Evolutionary conservation across 83 land plant species (phyloP).

Genomic region (Isoetes engelmannii): DNA sequence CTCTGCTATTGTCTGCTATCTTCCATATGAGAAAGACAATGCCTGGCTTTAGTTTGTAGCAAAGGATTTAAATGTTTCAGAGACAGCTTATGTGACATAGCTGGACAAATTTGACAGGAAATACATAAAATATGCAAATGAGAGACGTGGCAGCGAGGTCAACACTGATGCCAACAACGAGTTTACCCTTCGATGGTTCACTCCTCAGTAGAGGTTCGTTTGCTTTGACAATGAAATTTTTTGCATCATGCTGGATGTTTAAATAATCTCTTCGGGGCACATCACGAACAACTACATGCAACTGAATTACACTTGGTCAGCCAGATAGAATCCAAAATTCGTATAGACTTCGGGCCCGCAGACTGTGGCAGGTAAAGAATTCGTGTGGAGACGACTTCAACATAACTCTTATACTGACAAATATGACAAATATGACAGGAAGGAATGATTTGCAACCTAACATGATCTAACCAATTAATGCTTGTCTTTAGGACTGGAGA

Average conservation of each 20-base stretch:
- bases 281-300: not conserved
- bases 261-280: not conserved
- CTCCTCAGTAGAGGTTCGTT: conserved; percentile 39
- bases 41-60: conserved; percentile 43
- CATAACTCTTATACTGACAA: no score
- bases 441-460: no score
- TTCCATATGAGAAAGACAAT: conserved; percentile 30
- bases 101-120: conserved; percentile 12
- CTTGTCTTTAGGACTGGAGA: no score
- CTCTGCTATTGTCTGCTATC: conserved; percentile 43
- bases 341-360: no score
- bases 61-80: conserved; percentile 44
- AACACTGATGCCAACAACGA: conserved; percentile 21
- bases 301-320: not conserved
- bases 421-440: no score
- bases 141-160: conserved; percentile 8
- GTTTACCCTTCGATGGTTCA: conserved; percentile 45
- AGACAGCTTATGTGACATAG: conserved; percentile 37
- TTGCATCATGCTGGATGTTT: not conserved
- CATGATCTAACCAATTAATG: no score
- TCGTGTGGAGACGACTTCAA: no score
- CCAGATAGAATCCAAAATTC: not conserved
- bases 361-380: no score
- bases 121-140: conserved; percentile 2
- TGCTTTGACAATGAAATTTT: not conserved